Conservation (phyloP, 345 rosid genomes). For the Kandelia obovata region DNA sequence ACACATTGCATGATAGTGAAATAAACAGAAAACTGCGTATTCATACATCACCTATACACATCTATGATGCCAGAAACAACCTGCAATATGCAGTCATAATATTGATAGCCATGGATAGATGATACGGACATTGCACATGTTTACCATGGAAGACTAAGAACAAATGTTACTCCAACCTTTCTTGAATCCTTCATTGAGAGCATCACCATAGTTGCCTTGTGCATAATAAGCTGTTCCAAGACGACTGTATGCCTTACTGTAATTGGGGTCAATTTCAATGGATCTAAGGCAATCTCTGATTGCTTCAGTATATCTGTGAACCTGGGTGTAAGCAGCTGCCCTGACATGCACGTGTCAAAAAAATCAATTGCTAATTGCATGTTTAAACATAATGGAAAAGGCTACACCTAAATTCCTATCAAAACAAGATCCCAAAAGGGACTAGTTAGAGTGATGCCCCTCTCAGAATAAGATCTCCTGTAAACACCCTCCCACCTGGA, state of each 20-base stretch:
- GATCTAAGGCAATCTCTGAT: slow-evolving; percentile 74
- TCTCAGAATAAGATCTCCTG: too few species aligned
- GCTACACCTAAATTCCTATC: neutral
- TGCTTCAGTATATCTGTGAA: slow-evolving; percentile 58
- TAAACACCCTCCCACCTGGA: too few species aligned
- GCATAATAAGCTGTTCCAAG: slow-evolving; percentile 83
- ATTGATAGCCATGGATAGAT: neutral
- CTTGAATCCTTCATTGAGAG: slow-evolving; percentile 78
- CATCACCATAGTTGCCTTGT: slow-evolving; percentile 64
- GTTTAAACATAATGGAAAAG: slow-evolving; percentile 12
- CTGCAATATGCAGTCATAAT: too few species aligned
- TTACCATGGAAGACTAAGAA: slow-evolving; percentile 1
- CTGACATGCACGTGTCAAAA: slow-evolving; percentile 32
- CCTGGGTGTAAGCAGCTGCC: slow-evolving; percentile 88
- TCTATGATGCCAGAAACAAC: too few species aligned
- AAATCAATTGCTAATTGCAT: slow-evolving; percentile 11
- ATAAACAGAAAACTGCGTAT: too few species aligned
- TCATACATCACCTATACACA: too few species aligned
- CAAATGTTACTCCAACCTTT: slow-evolving; percentile 52
- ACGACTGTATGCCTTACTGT: slow-evolving; percentile 88
- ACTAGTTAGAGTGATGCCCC: too few species aligned
- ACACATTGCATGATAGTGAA: too few species aligned
- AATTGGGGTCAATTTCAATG: slow-evolving; percentile 66
- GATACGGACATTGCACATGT: neutral
- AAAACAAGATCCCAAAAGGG: too few species aligned